phyloP scores from a whole-genome alignment of 192 early-diverging fungal species.

The Martensiomyces pterosporus region DNA sequence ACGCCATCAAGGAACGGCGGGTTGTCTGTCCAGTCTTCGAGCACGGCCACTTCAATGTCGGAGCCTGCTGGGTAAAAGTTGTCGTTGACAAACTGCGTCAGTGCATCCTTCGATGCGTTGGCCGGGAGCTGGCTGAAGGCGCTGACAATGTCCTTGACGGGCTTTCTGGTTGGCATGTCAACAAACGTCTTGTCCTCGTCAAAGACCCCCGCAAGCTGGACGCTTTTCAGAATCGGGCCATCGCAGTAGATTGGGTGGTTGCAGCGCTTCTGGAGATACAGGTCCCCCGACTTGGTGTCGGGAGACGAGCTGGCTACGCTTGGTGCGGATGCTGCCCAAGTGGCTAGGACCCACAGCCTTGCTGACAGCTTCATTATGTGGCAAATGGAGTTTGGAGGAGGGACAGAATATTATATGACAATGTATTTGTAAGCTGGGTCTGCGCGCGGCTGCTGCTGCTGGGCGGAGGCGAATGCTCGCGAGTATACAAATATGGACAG shows the following conservation, averaged over 20 bases:
- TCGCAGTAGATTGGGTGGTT: conserved; percentile 65
- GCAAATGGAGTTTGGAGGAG: too few relatives aligned
- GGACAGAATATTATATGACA: too few relatives aligned
- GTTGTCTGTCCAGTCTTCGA: conserved; percentile 49
- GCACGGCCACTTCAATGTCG: conserved; percentile 50
- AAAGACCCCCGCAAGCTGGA: conserved; percentile 58
- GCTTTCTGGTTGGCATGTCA: conserved; percentile 63
- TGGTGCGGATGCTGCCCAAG: too few relatives aligned
- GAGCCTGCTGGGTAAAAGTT: conserved; percentile 57
- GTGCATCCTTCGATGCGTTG: conserved; percentile 18
- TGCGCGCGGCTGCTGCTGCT: too few relatives aligned
- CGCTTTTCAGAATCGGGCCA: conserved; percentile 53
- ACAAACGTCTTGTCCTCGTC: conserved; percentile 71
- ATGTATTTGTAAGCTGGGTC: too few relatives aligned
- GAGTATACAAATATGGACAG: too few relatives aligned
- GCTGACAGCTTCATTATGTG: too few relatives aligned
- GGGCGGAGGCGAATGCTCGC: too few relatives aligned
- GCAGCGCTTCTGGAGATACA: conserved; percentile 39
- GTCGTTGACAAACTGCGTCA: conserved; percentile 56
- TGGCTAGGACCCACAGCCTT: too few relatives aligned
- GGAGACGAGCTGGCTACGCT: too few relatives aligned
- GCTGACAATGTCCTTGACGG: conserved; percentile 47
- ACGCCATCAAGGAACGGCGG: conserved; percentile 53
- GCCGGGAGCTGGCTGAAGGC: conserved; percentile 49
- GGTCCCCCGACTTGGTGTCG: too few relatives aligned